Evolutionary conservation across 805 yeast genomes (phyloP), one percentile per base, ranked within the genome.

Genomic region (Kazachstania bromeliacearum): DNA sequence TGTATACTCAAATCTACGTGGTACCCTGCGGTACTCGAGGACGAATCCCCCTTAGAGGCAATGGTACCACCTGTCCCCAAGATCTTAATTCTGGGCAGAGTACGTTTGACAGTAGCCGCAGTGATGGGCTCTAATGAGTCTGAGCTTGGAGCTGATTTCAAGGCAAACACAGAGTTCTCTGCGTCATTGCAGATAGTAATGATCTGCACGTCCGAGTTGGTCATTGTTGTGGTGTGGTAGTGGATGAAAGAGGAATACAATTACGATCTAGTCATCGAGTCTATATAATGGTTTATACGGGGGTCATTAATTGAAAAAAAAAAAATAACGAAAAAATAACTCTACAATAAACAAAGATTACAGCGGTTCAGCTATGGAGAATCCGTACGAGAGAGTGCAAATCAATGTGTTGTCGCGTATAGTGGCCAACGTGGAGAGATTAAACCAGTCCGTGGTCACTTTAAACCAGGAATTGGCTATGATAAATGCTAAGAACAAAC

Each of bases 381-480:
- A 83, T 48, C 95, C 95, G 4, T 88, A 84, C 51, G 88, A 82
- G 48, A 81, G 79, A 51, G 81, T 74, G 5, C 95, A 85, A 52
- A 77, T 73, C 44, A 85, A 85, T 12, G 63, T 85, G 16, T 64
- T 81, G 28, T 73, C 83, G 8, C 73, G 95, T 43, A 82, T 84
- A n/a, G 75, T 81, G 34, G 74, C 72, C 55, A 82, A 80, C 46
- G 74, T 83, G 78, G 85, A 80, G 48, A 67, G 77, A 42, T 61
- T 85, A 44, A 85, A 85, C 51, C 82, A 77, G 41, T 79, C 85
- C 25, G 73, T 85, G 1, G 68, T 64, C 7, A 71, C 74, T 3
- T 61, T 84, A 50, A 85, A 83, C 55, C 65, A 71, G 36, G 67
- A 75, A 13, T 58, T 85, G 23, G 71, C 60, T 57, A 67, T 75